Percentiles rank a stretch among this genome's conserved stretches.
Evolutionary conservation across 495 filamentous ascomycete species (phyloP).

Genomic region (Pseudoneurospora amorphoporcata): DNA sequence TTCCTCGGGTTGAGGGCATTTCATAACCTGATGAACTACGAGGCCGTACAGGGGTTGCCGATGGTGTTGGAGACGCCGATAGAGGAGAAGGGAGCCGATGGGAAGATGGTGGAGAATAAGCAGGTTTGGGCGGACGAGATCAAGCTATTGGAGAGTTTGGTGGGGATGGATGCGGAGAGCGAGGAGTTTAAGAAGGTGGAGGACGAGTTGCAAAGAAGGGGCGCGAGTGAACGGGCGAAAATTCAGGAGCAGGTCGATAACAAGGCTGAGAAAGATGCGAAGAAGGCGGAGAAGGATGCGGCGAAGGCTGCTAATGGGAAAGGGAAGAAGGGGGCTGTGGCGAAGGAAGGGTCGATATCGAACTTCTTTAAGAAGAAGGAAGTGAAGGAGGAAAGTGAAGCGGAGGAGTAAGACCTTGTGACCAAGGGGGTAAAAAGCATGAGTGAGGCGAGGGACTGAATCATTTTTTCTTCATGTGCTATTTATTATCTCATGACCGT

Average conservation of each 20-base stretch:
- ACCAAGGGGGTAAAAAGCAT: neutral
- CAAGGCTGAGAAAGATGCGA: slow-evolving; percentile 39
- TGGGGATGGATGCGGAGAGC: slow-evolving; percentile 66
- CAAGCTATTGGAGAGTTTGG: slow-evolving; percentile 78
- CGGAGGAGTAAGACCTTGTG: neutral
- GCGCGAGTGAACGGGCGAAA: slow-evolving; percentile 57
- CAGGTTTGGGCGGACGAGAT: slow-evolving; percentile 76
- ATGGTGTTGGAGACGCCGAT: slow-evolving; percentile 95
- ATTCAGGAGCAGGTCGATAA: slow-evolving; percentile 65
- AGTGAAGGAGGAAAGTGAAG: slow-evolving; percentile 32
- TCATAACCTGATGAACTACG: slow-evolving; percentile 81
- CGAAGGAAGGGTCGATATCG: neutral
- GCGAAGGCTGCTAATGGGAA: slow-evolving; percentile 17
- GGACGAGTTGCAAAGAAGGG: slow-evolving; percentile 56
- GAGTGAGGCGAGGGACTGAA: neutral
- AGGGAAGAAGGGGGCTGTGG: slow-evolving; percentile 3
- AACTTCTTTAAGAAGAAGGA: slow-evolving; percentile 18
- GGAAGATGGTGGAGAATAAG: slow-evolving; percentile 56
- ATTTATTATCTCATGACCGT: neutral
- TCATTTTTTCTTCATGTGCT: neutral
- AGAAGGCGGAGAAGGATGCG: slow-evolving; percentile 35
- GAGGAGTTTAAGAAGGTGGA: slow-evolving; percentile 50
- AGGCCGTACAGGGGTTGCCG: slow-evolving; percentile 63
- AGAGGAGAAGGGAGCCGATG: slow-evolving; percentile 47
- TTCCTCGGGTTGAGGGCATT: slow-evolving; percentile 86